phyloP scores from a whole-genome alignment of 2,329 filamentous ascomycete species.

The Colletotrichum sp. region DNA sequence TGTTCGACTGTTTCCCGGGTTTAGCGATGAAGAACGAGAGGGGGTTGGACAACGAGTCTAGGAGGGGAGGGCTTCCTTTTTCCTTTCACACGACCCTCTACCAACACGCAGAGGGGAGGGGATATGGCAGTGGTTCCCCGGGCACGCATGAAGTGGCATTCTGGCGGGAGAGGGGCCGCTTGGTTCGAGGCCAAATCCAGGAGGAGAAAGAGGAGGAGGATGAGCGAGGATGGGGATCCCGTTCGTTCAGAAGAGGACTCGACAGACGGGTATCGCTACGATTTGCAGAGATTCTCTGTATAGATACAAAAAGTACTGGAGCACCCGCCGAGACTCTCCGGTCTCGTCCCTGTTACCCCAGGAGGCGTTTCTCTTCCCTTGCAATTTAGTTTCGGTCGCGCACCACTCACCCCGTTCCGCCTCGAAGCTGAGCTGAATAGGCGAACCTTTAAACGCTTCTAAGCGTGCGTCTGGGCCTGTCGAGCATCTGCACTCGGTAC shows the following conservation, averaged over 20 bases:
- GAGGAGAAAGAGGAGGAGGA: neutral
- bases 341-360: slow-evolving; percentile 2
- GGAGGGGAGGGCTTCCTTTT: neutral
- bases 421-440: neutral
- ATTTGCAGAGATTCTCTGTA: neutral
- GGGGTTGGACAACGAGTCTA: neutral
- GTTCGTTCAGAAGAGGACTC: neutral
- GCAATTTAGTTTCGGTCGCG: neutral
- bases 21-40: slow-evolving; percentile 25
- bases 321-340: slow-evolving; percentile 17
- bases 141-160: neutral
- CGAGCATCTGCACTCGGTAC: neutral
- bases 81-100: neutral
- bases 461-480: neutral
- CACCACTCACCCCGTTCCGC: neutral
- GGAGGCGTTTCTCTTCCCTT: slow-evolving; percentile 6
- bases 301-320: slow-evolving; percentile 19
- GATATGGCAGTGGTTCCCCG: neutral
- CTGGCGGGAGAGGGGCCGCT: neutral
- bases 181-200: neutral
- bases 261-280: neutral
- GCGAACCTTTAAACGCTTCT: neutral
- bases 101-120: neutral
- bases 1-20: slow-evolving; percentile 25
- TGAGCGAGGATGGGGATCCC: neutral